These are phyloP conservation scores for Phoma herbarum DNA, from an alignment of 2,329 filamentous ascomycete species.

Conservation along the genomic window DNA sequence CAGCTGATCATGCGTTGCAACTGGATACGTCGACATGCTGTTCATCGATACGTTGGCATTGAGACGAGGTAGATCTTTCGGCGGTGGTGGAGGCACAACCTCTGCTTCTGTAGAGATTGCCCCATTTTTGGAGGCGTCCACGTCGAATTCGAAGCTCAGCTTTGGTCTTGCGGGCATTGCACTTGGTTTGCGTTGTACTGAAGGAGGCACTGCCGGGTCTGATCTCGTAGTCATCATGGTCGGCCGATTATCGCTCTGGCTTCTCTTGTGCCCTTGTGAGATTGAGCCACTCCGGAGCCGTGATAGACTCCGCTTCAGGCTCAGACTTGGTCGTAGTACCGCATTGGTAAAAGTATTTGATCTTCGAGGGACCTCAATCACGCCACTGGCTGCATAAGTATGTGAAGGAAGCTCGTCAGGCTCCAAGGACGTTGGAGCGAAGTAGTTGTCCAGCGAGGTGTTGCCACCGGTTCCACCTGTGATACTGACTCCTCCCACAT, in stretches of 20 bases:
- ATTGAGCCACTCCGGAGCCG: constrained; percentile 25
- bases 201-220: neutral
- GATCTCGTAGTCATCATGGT: neutral
- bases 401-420: constrained; percentile 42
- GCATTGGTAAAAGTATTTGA: constrained; percentile 39
- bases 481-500: constrained; percentile 45
- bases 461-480: constrained; percentile 28
- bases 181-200: constrained; percentile 1
- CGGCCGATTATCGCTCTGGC: constrained; percentile 13
- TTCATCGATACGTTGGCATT: constrained; percentile 12
- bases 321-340: constrained; percentile 38
- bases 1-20: neutral
- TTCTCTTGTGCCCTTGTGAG: constrained; percentile 13
- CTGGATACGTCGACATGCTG: constrained; percentile 4
- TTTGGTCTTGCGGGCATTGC: neutral
- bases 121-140: neutral
- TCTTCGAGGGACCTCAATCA: constrained; percentile 37
- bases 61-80: constrained; percentile 4
- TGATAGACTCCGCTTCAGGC: constrained; percentile 39
- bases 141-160: neutral
- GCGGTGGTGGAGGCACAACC: constrained; percentile 21
- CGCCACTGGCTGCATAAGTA: constrained; percentile 34
- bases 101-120: neutral
- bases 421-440: constrained; percentile 28
- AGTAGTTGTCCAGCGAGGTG: constrained; percentile 32